phyloP scores from a whole-genome alignment of 208 protist species.

The Angomonas desouzai region DNA sequence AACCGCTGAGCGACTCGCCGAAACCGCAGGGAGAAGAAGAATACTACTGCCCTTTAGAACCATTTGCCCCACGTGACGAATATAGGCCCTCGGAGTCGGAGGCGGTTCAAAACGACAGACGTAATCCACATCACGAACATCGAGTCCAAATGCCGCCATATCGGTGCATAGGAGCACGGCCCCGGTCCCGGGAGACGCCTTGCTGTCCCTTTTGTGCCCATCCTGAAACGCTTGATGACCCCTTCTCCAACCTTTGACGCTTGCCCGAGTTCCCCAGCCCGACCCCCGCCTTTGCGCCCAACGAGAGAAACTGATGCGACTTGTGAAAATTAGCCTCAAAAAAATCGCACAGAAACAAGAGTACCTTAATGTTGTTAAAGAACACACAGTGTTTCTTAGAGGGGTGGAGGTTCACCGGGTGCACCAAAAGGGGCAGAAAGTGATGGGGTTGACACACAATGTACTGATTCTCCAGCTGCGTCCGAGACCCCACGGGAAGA shows the following conservation, averaged over 20 bases:
- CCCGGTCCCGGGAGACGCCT: conserved; percentile 53
- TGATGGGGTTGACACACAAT: conserved; percentile 59
- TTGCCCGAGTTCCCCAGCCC: conserved; percentile 25
- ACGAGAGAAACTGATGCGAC: conserved; percentile 72
- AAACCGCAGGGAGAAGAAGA: conserved; percentile 60
- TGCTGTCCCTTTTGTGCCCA: conserved; percentile 76
- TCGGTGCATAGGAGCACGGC: conserved; percentile 89
- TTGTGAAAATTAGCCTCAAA: conserved; percentile 18
- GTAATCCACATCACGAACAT: conserved; percentile 91
- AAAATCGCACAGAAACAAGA: conserved; percentile 67
- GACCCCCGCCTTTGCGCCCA: conserved; percentile 16
- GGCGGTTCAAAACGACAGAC: conserved; percentile 91
- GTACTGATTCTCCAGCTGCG: conserved; percentile 74
- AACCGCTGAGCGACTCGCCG: background rate
- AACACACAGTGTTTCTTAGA: conserved; percentile 92
- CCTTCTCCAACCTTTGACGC: conserved; percentile 40
- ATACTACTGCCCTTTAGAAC: conserved; percentile 84
- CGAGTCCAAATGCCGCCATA: conserved; percentile 84
- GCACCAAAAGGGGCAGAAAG: conserved; percentile 70
- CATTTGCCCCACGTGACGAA: conserved; percentile 91
- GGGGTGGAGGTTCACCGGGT: conserved; percentile 84
- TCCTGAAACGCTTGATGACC: conserved; percentile 71
- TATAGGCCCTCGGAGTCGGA: conserved; percentile 68
- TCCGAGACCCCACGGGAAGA: conserved; percentile 68
- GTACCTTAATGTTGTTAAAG: conserved; percentile 74